Percentiles rank a stretch among this genome's conserved stretches.
Evolutionary conservation across 108 stramenopile genomes (phyloP).

Genomic region (Aureococcus anophagefferens): DNA sequence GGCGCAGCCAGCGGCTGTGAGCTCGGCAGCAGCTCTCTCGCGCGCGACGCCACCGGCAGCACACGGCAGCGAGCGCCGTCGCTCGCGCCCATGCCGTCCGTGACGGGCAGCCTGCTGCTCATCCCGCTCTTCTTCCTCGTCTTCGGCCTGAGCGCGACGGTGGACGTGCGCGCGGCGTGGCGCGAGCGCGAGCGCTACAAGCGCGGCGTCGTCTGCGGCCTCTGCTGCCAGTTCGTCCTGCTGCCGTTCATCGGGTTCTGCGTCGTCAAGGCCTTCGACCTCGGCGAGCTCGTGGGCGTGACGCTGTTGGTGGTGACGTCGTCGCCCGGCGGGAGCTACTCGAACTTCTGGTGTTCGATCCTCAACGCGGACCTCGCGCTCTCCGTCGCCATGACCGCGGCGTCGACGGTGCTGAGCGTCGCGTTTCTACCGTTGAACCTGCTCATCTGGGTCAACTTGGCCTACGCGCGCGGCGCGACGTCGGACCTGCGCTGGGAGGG

Average conservation of each 20-base stretch:
- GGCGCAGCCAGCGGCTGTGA: too few species aligned
- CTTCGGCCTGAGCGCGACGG: constrained; percentile 72
- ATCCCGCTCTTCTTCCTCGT: constrained; percentile 68
- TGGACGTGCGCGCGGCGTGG: constrained; percentile 31
- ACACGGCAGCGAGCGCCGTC: too few species aligned
- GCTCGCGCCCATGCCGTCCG: too few species aligned
- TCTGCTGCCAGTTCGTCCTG: constrained; percentile 57
- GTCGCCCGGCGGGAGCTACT: constrained; percentile 68
- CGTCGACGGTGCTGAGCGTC: constrained; percentile 56
- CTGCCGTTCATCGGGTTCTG: constrained; percentile 70
- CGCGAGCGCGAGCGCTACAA: not conserved
- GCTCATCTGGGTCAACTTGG: constrained; percentile 52
- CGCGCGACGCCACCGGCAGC: too few species aligned
- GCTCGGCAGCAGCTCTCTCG: too few species aligned
- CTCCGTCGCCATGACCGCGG: constrained; percentile 71
- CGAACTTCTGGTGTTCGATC: constrained; percentile 73
- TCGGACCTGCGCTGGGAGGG: constrained; percentile 53
- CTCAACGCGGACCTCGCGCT: constrained; percentile 81
- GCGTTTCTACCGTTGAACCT: constrained; percentile 67
- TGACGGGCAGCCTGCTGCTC: too few species aligned
- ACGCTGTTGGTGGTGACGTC: constrained; percentile 63
- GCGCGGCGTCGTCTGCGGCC: constrained; percentile 6
- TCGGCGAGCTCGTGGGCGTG: constrained; percentile 50
- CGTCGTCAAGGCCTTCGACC: constrained; percentile 40
- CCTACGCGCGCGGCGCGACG: constrained; percentile 51